Percentiles rank a stretch among this genome's conserved stretches.
Conservation (phyloP, 176 grass and related monocot species). For the Juncus inflexus region DNA sequence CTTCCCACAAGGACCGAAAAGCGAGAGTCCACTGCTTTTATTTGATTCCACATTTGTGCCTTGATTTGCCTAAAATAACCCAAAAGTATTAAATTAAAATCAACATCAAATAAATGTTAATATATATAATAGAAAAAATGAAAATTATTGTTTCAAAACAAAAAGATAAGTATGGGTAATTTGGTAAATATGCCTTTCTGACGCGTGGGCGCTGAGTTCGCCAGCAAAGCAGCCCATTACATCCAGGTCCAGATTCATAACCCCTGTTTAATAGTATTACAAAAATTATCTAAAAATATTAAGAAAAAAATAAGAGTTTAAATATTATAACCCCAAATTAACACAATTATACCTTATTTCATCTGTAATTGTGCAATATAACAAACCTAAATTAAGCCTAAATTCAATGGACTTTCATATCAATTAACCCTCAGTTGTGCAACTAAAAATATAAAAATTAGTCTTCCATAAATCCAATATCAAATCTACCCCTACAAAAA, state of each 20-base stretch:
- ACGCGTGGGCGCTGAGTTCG: constrained; percentile 35
- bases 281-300: neutral
- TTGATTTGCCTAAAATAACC: constrained; percentile 42
- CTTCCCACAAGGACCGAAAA: constrained; percentile 39
- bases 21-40: constrained; percentile 17
- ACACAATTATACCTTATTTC: too few relatives aligned
- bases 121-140: too few relatives aligned
- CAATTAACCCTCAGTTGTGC: too few relatives aligned
- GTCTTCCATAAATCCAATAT: too few relatives aligned
- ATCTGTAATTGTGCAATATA: too few relatives aligned
- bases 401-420: too few relatives aligned
- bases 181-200: constrained; percentile 38
- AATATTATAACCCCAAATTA: too few relatives aligned
- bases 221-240: constrained; percentile 68
- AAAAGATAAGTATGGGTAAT: neutral
- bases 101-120: neutral
- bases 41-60: constrained; percentile 34
- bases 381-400: too few relatives aligned
- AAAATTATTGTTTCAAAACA: constrained; percentile 17
- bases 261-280: constrained; percentile 38
- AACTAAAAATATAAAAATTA: too few relatives aligned
- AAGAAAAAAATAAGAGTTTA: too few relatives aligned
- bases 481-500: too few relatives aligned
- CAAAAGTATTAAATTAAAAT: neutral
- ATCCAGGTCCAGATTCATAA: constrained; percentile 52